Percentiles rank a stretch among this genome's conserved stretches.
phyloP scores from a whole-genome alignment of 371 early-diverging fungal genomes.

The Syncephalis plumigaleata region DNA sequence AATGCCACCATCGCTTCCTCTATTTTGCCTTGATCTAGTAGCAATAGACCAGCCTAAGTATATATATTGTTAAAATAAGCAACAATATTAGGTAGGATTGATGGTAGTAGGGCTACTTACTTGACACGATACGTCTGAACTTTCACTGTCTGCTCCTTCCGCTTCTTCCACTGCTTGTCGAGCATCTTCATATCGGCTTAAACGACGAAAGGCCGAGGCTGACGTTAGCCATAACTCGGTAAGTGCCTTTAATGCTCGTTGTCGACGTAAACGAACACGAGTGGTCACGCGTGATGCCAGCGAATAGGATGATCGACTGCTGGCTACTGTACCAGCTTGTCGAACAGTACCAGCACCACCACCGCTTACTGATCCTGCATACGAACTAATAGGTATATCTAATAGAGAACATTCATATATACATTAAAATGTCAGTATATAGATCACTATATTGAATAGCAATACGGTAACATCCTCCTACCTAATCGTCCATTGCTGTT shows the following conservation, averaged over 20 bases:
- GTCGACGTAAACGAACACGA: constrained; percentile 12
- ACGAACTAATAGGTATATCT: neutral
- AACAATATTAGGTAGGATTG: neutral
- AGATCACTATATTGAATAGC: too few relatives aligned
- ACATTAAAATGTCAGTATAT: too few relatives aligned
- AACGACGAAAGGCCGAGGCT: constrained; percentile 30
- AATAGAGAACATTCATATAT: too few relatives aligned
- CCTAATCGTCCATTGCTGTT: too few relatives aligned
- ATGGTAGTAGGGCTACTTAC: too few relatives aligned
- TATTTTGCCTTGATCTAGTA: constrained; percentile 17
- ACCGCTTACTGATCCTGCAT: neutral
- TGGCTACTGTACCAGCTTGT: neutral
- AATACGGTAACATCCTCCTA: too few relatives aligned
- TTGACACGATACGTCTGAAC: constrained; percentile 41
- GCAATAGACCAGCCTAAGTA: constrained; percentile 26
- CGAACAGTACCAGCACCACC: neutral
- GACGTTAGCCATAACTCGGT: constrained; percentile 39
- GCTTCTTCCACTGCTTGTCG: constrained; percentile 45
- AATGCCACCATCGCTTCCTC: constrained; percentile 27
- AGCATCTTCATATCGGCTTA: constrained; percentile 39
- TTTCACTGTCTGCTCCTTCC: constrained; percentile 27
- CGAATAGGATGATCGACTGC: neutral
- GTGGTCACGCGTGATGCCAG: neutral
- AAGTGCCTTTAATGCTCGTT: constrained; percentile 23
- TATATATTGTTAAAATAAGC: too few relatives aligned